Evolutionary conservation across 2,329 filamentous ascomycete species (phyloP).

Genomic region (Aspergillus brasiliensis): DNA sequence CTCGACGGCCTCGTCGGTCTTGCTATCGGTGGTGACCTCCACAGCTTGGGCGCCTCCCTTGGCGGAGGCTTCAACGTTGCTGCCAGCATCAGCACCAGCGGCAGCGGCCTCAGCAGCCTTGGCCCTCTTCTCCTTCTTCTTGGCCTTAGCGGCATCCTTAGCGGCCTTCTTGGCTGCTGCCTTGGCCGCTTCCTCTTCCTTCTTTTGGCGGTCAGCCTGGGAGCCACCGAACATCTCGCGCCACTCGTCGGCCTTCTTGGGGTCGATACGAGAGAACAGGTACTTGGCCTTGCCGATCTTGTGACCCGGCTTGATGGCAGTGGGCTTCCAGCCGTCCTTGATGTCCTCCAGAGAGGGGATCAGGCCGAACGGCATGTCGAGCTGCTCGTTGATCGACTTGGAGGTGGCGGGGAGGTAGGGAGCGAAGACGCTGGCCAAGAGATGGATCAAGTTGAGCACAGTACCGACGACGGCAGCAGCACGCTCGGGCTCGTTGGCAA

Average conservation of each 20-base stretch:
- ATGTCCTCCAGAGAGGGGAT: conserved; percentile 60
- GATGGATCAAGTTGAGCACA: conserved; percentile 80
- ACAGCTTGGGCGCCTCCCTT: conserved; percentile 37
- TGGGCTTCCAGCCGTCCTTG: conserved; percentile 63
- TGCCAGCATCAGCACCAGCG: conserved; percentile 24
- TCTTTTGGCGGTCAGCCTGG: conserved; percentile 67
- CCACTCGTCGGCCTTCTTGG: conserved; percentile 82
- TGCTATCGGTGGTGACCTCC: conserved; percentile 24
- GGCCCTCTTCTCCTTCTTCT: conserved; percentile 44
- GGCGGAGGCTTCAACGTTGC: conserved; percentile 38
- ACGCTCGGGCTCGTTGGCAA: conserved; percentile 60
- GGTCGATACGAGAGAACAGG: conserved; percentile 81
- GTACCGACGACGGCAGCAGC: conserved; percentile 69
- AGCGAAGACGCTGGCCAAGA: conserved; percentile 75
- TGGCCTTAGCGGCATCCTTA: conserved; percentile 42
- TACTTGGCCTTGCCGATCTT: conserved; percentile 78
- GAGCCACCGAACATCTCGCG: conserved; percentile 71
- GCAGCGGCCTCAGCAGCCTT: conserved; percentile 41
- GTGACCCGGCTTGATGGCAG: conserved; percentile 68
- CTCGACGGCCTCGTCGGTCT: conserved; percentile 39
- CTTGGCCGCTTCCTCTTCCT: conserved; percentile 58
- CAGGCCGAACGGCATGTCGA: conserved; percentile 60
- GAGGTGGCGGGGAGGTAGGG: conserved; percentile 86
- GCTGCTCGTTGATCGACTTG: conserved; percentile 73
- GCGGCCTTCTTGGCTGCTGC: conserved; percentile 40